Evolutionary conservation across 148 eudicot genomes (phyloP), one percentile per base, ranked within the genome.

Genomic region (Suaeda aralocaspica): DNA sequence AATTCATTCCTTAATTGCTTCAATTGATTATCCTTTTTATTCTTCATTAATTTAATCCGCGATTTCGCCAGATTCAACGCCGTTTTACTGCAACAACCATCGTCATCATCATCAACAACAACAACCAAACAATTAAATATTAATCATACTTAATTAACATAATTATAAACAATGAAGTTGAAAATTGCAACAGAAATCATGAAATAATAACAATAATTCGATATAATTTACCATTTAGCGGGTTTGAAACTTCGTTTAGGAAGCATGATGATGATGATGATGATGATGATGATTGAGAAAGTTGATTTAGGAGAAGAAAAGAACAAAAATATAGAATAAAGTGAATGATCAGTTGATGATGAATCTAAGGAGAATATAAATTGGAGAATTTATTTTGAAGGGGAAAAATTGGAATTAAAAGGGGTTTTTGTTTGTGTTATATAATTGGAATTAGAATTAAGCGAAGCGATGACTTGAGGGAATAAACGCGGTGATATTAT

Each of bases 61-160:
- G 99, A 85, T 21, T 79, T 68, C 6, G 91, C 99, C 48, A 95
- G 79, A 84, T 85, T 95, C 82, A 95, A 77, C 55, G 99, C 80
- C 58, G 88, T 91, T 76, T 95, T 95, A 81, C 99, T 95, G 83
- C 86, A 26, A 39, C 16, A 76, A 30, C 24, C 15, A 62, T 60
- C 26, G 59, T n/a, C n/a, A n/a, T n/a, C n/a, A 50, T 41, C 21
- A 42, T 59, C 68, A 26, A 15, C 13, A 36, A 24, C 62, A 28
- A 58, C 28, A 1, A 59, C 18, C 13, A 59, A 29, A 34, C 2
- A 61, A 19, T 6, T 29, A 0, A 14, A 60, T 31, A 36, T 36
- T 36, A 36, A 36, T 36, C 8, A 18, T 0, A 63, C 19, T 11
- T 34, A 10, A 12, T n/a, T 12, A 22, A 22, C 67, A 22, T 2